Evolutionary conservation across 345 rosid species (phyloP).

Genomic region (Eucalyptus paniculata): DNA sequence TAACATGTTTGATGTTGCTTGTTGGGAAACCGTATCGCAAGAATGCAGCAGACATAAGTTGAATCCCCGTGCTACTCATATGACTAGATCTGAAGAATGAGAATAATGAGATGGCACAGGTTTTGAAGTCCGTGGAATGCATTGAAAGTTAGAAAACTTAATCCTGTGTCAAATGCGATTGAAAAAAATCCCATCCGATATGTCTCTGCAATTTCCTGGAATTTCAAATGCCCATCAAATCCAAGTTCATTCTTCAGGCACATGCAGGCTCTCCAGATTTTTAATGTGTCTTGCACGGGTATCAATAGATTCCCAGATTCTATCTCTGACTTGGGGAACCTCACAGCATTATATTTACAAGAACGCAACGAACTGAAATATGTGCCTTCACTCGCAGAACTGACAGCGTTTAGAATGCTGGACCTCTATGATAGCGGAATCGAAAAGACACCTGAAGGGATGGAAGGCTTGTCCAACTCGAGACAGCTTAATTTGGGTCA

Average conservation of each 20-base stretch:
- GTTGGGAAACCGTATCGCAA: not conserved
- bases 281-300: not conserved
- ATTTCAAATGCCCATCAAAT: not conserved
- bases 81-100: not conserved
- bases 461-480: not conserved
- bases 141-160: not conserved
- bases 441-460: not conserved
- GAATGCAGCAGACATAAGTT: not conserved
- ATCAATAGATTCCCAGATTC: not conserved
- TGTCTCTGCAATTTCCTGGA: not conserved
- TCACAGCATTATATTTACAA: not conserved
- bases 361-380: not conserved
- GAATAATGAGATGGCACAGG: not conserved
- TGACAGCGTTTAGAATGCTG: not conserved
- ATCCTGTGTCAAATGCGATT: not conserved
- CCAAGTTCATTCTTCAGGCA: not conserved
- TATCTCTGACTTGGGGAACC: not conserved
- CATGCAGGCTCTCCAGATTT: not conserved
- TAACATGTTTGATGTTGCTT: not conserved
- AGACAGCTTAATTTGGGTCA: not conserved
- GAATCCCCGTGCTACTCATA: rapidly evolving
- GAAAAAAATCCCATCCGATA: not conserved
- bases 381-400: not conserved
- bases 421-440: not conserved
- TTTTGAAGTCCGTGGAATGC: not conserved